Conservation (phyloP, 495 filamentous ascomycete genomes). For the Umbilicaria muhlenbergii region DNA sequence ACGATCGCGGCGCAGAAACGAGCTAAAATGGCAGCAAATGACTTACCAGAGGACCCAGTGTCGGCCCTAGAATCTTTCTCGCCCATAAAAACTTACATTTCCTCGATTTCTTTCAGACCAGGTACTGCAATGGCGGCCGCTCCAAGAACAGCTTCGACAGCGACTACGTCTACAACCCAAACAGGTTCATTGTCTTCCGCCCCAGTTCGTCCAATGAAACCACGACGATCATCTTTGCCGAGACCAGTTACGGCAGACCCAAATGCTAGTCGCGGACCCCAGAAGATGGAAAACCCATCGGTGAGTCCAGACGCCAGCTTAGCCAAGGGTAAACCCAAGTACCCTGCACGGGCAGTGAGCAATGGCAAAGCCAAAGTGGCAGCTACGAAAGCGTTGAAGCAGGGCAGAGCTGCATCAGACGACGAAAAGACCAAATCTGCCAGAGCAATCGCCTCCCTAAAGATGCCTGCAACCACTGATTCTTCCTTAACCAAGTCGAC, state of each 20-base stretch:
- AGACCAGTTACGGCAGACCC: constrained; percentile 45
- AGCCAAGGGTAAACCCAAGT: constrained; percentile 18
- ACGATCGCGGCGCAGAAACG: constrained; percentile 74
- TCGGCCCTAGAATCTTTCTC: constrained; percentile 58
- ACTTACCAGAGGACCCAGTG: constrained; percentile 49
- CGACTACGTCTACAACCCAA: constrained; percentile 14
- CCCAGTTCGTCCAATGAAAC: constrained; percentile 34
- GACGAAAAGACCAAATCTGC: constrained; percentile 7
- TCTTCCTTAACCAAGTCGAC: not conserved
- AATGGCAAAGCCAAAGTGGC: not conserved
- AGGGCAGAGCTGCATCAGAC: not conserved
- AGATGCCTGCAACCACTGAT: not conserved
- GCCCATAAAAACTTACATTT: constrained; percentile 24
- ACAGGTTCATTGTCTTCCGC: constrained; percentile 38
- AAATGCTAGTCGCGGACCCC: constrained; percentile 25
- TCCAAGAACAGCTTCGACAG: constrained; percentile 1
- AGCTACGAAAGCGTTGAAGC: constrained; percentile 1
- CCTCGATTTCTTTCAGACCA: constrained; percentile 2
- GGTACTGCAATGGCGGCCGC: constrained; percentile 8
- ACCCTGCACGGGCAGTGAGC: constrained; percentile 5
- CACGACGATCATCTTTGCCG: constrained; percentile 31
- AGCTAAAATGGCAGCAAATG: constrained; percentile 40
- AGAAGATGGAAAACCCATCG: constrained; percentile 22
- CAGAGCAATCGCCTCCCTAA: constrained; percentile 3
- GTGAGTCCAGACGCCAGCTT: constrained; percentile 29